A percentile compares a stretch with the other conserved stretches of the same genome.
Evolutionary conservation across 495 filamentous ascomycete genomes (phyloP).

Genomic region (Aspergillus biplanus): DNA sequence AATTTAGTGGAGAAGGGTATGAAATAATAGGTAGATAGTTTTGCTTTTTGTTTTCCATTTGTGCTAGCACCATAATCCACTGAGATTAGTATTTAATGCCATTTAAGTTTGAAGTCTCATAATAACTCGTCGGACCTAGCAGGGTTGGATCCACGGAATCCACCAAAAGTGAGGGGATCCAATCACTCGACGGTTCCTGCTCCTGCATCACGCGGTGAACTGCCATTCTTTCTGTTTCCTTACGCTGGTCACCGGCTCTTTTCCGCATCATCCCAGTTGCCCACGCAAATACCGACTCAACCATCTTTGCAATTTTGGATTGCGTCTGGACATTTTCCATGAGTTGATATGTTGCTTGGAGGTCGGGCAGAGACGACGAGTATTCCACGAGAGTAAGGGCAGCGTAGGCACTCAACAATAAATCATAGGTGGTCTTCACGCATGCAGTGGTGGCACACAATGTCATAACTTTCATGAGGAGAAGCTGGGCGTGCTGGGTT

Average conservation of each 20-base stretch:
- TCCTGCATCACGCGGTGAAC: constrained; percentile 4
- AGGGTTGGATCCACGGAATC: constrained; percentile 6
- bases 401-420: background rate
- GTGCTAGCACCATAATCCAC: background rate
- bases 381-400: constrained; percentile 2
- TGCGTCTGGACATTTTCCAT: constrained; percentile 10
- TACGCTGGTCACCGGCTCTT: background rate
- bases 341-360: constrained; percentile 2
- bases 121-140: background rate
- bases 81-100: background rate
- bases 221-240: constrained; percentile 2
- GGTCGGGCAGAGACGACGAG: constrained; percentile 3
- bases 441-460: background rate
- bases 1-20: constrained; percentile 1
- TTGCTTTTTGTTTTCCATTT: background rate
- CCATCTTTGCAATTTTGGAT: background rate
- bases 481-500: constrained; percentile 3
- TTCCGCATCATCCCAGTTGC: constrained; percentile 6
- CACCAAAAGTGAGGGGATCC: constrained; percentile 7
- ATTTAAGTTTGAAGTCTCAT: background rate
- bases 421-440: background rate
- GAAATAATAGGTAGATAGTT: background rate
- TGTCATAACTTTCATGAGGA: background rate
- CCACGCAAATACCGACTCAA: background rate
- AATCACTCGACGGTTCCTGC: constrained; percentile 1